Evolutionary conservation across 1,139 yeast species (phyloP).

Genomic region (Candida dubliniensis): DNA sequence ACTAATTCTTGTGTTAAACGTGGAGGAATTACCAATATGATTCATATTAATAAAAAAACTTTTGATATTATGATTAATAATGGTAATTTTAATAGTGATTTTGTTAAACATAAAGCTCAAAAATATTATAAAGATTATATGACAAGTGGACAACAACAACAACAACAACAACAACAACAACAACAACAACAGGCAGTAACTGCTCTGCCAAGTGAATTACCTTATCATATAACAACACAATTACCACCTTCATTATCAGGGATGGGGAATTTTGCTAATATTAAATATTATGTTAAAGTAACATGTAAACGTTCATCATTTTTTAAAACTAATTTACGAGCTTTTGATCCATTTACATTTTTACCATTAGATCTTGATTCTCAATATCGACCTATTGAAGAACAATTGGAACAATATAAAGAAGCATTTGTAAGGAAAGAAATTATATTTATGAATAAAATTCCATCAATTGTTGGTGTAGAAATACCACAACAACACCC

Average conservation of each 20-base stretch:
- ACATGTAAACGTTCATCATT: slow-evolving; percentile 59
- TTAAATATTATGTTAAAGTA: slow-evolving; percentile 57
- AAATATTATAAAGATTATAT: slow-evolving; percentile 14
- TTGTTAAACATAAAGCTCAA: slow-evolving; percentile 24
- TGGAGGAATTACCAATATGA: slow-evolving; percentile 43
- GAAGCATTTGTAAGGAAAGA: slow-evolving; percentile 46
- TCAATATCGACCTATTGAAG: slow-evolving; percentile 25
- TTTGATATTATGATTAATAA: slow-evolving; percentile 36
- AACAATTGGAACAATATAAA: slow-evolving; percentile 22
- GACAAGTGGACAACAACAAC: slow-evolving; percentile 2
- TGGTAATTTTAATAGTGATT: slow-evolving; percentile 30
- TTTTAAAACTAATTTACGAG: slow-evolving; percentile 49
- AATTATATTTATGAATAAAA: slow-evolving; percentile 35
- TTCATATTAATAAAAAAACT: slow-evolving; percentile 33
- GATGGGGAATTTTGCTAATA: slow-evolving; percentile 44
- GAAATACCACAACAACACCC: slow-evolving; percentile 5
- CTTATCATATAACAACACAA: slow-evolving; percentile 42
- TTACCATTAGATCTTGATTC: slow-evolving; percentile 50
- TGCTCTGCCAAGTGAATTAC: slow-evolving; percentile 13
- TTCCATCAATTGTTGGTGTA: slow-evolving; percentile 48
- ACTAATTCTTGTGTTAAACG: slow-evolving; percentile 48
- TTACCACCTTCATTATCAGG: slow-evolving; percentile 61
- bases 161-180: not conserved
- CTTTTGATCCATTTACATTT: slow-evolving; percentile 52
- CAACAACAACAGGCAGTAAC: slow-evolving; percentile 1